Percentiles rank a stretch among this genome's conserved stretches.
phyloP scores from a whole-genome alignment of 352 stramenopile genomes.

The Globisporangium carolinianum region DNA sequence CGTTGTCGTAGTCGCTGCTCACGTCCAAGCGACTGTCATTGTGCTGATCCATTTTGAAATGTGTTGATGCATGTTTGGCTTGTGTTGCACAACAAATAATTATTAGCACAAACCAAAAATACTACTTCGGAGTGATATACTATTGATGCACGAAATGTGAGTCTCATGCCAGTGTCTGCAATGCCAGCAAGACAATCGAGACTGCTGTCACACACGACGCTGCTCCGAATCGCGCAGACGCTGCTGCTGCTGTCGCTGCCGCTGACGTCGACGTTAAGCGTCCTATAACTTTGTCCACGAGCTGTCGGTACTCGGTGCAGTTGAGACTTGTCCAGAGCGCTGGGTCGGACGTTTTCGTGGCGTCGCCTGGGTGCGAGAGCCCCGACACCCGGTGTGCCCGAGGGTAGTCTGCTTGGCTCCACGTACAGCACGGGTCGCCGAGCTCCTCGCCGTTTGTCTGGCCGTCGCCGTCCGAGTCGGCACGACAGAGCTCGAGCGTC shows the following conservation, averaged over 20 bases:
- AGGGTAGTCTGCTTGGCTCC: slow-evolving; percentile 16
- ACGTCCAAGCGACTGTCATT: neutral
- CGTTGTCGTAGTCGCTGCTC: no score
- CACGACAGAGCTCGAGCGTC: slow-evolving; percentile 24
- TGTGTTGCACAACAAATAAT: no score
- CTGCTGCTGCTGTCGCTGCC: no score
- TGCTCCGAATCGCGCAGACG: no score
- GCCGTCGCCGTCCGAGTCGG: slow-evolving; percentile 37
- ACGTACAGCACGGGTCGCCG: slow-evolving; percentile 53
- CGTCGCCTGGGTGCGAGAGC: slow-evolving; percentile 18
- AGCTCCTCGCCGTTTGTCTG: slow-evolving; percentile 63
- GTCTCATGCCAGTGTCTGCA: no score
- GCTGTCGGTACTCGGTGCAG: slow-evolving; percentile 14
- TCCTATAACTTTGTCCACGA: neutral
- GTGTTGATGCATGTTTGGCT: no score
- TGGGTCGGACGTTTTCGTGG: slow-evolving; percentile 10
- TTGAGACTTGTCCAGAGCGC: slow-evolving; percentile 13
- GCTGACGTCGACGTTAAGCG: neutral
- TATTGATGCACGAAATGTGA: no score
- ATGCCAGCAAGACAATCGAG: no score
- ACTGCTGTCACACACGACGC: no score
- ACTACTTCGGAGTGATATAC: no score
- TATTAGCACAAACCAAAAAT: no score
- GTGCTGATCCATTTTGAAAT: neutral
- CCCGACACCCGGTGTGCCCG: slow-evolving; percentile 9